Evolutionary conservation across 129 eudicot genomes (phyloP), one percentile per base, ranked within the genome.

Genomic region (Centrapalus pauciflorus): DNA sequence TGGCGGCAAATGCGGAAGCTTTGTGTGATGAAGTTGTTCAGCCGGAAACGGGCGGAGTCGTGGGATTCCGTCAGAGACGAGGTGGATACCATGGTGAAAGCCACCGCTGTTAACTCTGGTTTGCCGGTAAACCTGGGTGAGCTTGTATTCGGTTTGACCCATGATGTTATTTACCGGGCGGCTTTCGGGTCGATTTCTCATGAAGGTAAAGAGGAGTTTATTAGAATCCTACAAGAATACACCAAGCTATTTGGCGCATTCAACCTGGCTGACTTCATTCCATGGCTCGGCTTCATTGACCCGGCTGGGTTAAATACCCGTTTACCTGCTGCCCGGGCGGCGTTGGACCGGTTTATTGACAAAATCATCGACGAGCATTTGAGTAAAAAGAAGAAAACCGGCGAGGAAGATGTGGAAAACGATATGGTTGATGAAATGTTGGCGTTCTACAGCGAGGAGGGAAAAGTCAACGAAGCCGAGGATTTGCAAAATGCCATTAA

Each of bases 1-100:
- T 91, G 98, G 98, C 85, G 98, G 2, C 98, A 91, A 64, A 87
- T 91, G 98, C 70, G 98, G 1, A 91, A 91, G 63, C 66, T 91
- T 5, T 81, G 94, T 24, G 96, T 91, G 28, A 87, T 91, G 87
- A 88, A 88, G 73, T 66, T 91, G 20, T 91, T 91, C 66, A 91
- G 98, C 77, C 82, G 98, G 0, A 87, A 71, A 37, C 83, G 98
- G 57, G 98, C 96, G 0, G 98, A 87, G 82, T 87, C 98, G 0
- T 91, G 98, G 98, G 90, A 85, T 50, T 91, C 98, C 5, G 95
- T 91, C 19, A 86, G 98, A 2, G 96, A 85, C 34, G 96, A 91
- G 65, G 94, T 91, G 12, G 94, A 85, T 49, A 32, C 55, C 10
- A 91, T 83, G 84, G 72, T 91, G 11, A 79, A 79, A 64, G 19